A percentile compares a stretch with the other conserved stretches of the same genome.
phyloP scores from a whole-genome alignment of 2,329 filamentous ascomycete genomes.

The Neofusicoccum laricinum region DNA sequence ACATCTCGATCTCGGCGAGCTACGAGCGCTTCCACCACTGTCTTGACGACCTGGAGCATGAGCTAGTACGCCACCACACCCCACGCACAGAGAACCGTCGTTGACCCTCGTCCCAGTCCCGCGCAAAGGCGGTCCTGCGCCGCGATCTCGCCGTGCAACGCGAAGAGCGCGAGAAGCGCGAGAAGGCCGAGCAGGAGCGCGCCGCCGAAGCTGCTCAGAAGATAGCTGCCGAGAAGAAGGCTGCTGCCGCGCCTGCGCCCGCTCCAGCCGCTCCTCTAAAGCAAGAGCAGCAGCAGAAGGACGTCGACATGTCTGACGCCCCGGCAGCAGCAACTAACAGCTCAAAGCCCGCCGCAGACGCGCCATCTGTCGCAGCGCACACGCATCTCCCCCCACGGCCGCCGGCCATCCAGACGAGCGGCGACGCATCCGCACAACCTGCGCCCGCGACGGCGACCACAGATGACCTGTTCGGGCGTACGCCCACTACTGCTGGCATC shows the following conservation, averaged over 20 bases:
- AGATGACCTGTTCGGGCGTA: slow-evolving; percentile 32
- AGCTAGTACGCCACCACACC: slow-evolving; percentile 35
- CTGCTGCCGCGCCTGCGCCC: neutral
- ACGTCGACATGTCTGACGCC: slow-evolving; percentile 13
- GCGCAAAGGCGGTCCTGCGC: slow-evolving; percentile 33
- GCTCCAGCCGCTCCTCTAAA: neutral
- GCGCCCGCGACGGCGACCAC: slow-evolving; percentile 17
- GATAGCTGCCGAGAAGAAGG: neutral
- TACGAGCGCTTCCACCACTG: slow-evolving; percentile 47
- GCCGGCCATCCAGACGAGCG: slow-evolving; percentile 20
- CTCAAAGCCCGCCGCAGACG: neutral
- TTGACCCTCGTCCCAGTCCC: slow-evolving; percentile 13
- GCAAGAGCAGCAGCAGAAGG: slow-evolving; percentile 11
- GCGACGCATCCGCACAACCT: neutral
- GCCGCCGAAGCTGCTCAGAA: slow-evolving; percentile 8
- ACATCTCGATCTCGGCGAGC: slow-evolving; percentile 41
- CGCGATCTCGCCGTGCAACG: slow-evolving; percentile 36
- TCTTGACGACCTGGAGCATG: slow-evolving; percentile 51
- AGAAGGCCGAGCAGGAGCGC: slow-evolving; percentile 28
- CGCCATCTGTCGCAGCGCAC: slow-evolving; percentile 7
- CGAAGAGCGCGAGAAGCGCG: slow-evolving; percentile 33
- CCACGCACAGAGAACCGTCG: neutral
- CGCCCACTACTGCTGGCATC: slow-evolving; percentile 26
- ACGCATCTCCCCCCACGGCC: slow-evolving; percentile 7
- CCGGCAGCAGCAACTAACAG: neutral